These are phyloP conservation scores for Apophysomyces elegans DNA, from an alignment of 371 early-diverging fungal species.

Conservation along the genomic window DNA sequence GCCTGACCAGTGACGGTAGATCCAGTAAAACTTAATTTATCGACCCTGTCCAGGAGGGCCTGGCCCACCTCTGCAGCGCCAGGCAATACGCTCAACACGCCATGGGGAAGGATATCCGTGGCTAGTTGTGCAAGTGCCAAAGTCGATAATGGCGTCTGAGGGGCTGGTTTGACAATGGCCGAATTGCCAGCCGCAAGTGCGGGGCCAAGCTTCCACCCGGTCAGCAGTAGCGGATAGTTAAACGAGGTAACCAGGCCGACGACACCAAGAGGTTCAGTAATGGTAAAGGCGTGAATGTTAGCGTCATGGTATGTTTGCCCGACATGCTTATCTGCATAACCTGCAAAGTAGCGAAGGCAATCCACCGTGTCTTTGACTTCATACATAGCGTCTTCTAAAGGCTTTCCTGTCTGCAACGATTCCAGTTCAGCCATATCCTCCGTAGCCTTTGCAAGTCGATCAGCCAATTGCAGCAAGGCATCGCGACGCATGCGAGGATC, in stretches of 20 bases:
- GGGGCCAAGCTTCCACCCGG: conserved; percentile 85
- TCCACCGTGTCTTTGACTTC: conserved; percentile 67
- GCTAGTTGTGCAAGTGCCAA: conserved; percentile 44
- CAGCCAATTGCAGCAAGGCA: conserved; percentile 67
- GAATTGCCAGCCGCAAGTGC: conserved; percentile 69
- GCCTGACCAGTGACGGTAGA: conserved; percentile 74
- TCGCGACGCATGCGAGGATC: conserved; percentile 57
- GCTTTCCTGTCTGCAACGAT: conserved; percentile 85
- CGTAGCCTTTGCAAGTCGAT: conserved; percentile 52
- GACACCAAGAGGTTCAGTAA: conserved; percentile 78
- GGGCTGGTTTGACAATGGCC: conserved; percentile 49
- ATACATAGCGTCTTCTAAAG: conserved; percentile 56
- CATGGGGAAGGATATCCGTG: conserved; percentile 39
- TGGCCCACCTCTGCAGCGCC: conserved; percentile 32
- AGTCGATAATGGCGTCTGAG: conserved; percentile 47
- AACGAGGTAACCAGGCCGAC: conserved; percentile 77
- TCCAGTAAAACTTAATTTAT: conserved; percentile 61
- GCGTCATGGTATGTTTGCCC: conserved; percentile 25
- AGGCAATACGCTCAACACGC: conserved; percentile 73
- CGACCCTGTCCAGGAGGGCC: conserved; percentile 25
- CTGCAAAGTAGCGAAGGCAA: conserved; percentile 75
- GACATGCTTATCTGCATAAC: conserved; percentile 75
- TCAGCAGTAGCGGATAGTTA: conserved; percentile 80
- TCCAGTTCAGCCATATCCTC: conserved; percentile 74
- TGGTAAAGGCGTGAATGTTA: conserved; percentile 53